Evolutionary conservation across 75 land plant species (phyloP).

Genomic region (Sequoia sempervirens): DNA sequence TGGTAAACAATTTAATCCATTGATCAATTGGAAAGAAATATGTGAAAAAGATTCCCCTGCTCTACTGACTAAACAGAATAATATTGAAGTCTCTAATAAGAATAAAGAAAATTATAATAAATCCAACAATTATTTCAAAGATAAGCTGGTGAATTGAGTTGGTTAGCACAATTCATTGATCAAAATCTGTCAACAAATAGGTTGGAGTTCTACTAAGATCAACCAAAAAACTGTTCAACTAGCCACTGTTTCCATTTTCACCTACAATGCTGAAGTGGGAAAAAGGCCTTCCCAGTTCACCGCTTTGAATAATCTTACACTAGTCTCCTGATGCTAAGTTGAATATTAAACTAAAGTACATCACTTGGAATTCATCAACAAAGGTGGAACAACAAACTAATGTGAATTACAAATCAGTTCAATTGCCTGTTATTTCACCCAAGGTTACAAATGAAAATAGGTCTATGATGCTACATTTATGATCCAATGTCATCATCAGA

Average conservation of each 20-base stretch:
- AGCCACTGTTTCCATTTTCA: neutral
- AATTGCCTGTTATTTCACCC: too few species aligned
- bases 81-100: neutral
- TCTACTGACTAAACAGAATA: neutral
- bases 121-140: neutral
- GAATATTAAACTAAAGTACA: neutral
- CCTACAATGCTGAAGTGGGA: neutral
- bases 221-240: neutral
- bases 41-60: neutral
- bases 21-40: neutral
- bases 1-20: constrained; percentile 13
- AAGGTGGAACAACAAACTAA: neutral
- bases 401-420: neutral
- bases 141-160: neutral
- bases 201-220: neutral
- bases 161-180: neutral
- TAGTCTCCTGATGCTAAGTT: neutral
- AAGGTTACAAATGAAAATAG: too few species aligned
- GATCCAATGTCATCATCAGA: too few species aligned
- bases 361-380: neutral
- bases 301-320: neutral
- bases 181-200: neutral
- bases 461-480: too few species aligned
- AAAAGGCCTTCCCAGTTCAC: neutral
- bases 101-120: neutral